A percentile compares a stretch with the other conserved stretches of the same genome.
Conservation (phyloP, 164 flowering plant genomes). For the Berberis vulgaris region DNA sequence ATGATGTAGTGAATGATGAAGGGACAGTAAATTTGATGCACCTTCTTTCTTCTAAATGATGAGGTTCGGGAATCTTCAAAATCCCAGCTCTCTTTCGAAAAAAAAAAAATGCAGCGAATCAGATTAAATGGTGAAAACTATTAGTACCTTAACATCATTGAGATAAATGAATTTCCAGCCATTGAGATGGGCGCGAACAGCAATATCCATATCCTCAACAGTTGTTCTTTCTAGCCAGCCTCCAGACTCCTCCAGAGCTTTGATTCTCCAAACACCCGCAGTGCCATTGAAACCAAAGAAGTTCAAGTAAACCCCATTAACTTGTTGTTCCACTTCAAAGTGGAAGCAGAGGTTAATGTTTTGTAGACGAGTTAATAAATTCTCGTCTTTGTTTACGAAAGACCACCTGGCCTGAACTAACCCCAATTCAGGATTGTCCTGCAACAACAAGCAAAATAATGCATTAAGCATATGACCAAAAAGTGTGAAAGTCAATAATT, state of each 20-base stretch:
- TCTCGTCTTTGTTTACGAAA: slow-evolving; percentile 79
- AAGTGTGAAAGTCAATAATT: background rate
- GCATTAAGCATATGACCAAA: slow-evolving; percentile 1
- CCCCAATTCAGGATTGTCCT: slow-evolving; percentile 62
- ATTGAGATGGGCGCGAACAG: slow-evolving; percentile 72
- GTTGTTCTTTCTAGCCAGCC: slow-evolving; percentile 91
- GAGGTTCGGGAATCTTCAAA: too few species aligned
- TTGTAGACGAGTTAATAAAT: slow-evolving; percentile 71
- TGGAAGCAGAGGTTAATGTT: slow-evolving; percentile 74
- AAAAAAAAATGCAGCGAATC: background rate
- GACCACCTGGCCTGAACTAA: slow-evolving; percentile 82
- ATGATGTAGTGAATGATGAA: too few species aligned
- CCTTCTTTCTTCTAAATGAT: too few species aligned
- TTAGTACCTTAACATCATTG: slow-evolving; percentile 61
- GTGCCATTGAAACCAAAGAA: slow-evolving; percentile 84
- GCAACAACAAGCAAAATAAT: slow-evolving; percentile 13
- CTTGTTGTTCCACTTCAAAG: slow-evolving; percentile 87
- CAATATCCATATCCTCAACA: slow-evolving; percentile 84
- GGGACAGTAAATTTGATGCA: too few species aligned
- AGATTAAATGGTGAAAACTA: background rate
- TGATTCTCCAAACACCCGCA: slow-evolving; percentile 82
- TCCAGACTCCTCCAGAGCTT: slow-evolving; percentile 74
- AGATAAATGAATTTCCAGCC: slow-evolving; percentile 82
- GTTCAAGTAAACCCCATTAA: slow-evolving; percentile 66
- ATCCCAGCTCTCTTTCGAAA: too few species aligned